phyloP scores from a whole-genome alignment of 495 filamentous ascomycete genomes.

The Chlorociboria aeruginascens region DNA sequence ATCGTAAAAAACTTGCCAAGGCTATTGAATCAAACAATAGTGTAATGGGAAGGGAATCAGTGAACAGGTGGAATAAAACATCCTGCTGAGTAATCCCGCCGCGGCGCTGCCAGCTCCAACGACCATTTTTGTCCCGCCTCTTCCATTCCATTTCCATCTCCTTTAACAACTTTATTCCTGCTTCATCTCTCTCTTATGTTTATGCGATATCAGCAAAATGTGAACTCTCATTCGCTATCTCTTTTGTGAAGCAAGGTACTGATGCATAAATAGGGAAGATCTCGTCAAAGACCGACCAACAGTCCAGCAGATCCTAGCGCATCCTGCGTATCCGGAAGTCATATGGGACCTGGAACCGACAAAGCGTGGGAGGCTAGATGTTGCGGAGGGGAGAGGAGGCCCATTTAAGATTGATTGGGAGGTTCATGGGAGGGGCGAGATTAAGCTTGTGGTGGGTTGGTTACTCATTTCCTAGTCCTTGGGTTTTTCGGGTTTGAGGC shows the following conservation, averaged over 20 bases:
- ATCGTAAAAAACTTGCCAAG: too few species aligned
- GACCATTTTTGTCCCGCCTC: too few species aligned
- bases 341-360: constrained; percentile 54
- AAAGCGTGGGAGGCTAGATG: constrained; percentile 41
- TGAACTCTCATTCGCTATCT: neutral
- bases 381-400: constrained; percentile 53
- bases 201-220: neutral
- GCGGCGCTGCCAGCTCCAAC: too few species aligned
- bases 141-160: neutral
- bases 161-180: neutral
- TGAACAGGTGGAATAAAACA: too few species aligned
- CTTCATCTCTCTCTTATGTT: neutral
- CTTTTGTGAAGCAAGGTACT: neutral
- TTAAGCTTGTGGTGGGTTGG: constrained; percentile 55
- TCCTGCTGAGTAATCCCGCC: too few species aligned
- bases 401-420: constrained; percentile 65
- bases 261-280: neutral
- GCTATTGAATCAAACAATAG: too few species aligned
- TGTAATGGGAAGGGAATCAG: too few species aligned
- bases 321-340: constrained; percentile 33
- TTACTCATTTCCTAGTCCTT: constrained; percentile 8
- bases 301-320: constrained; percentile 16
- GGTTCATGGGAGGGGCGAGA: constrained; percentile 62
- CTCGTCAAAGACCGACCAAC: constrained; percentile 1
- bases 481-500: neutral